Percentiles rank a stretch among this genome's conserved stretches.
Evolutionary conservation across 352 stramenopile genomes (phyloP).

Genomic region (Halophytophthora polymorphica): DNA sequence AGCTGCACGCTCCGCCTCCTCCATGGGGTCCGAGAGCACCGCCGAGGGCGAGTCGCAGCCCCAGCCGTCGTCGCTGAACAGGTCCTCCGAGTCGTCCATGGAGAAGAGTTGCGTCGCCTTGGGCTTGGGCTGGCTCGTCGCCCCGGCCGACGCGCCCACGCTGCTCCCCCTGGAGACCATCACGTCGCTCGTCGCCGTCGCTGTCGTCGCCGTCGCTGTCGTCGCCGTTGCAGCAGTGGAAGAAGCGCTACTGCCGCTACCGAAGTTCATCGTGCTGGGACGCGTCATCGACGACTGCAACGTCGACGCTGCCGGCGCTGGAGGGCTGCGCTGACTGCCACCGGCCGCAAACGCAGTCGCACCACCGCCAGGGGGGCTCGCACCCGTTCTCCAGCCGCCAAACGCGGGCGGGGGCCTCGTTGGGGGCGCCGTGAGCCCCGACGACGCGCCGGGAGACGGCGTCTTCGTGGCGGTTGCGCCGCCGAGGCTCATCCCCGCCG

Average conservation of each 20-base stretch:
- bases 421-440: conserved; percentile 10
- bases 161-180: neutral
- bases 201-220: conserved; percentile 1
- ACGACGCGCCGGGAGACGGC: too few relatives aligned
- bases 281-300: conserved; percentile 6
- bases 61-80: conserved; percentile 74
- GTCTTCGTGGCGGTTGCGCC: neutral
- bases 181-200: conserved; percentile 1
- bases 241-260: neutral
- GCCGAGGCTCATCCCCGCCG: neutral
- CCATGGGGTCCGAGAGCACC: conserved; percentile 47
- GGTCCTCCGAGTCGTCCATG: conserved; percentile 68
- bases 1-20: conserved; percentile 14
- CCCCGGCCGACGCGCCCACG: neutral
- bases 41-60: conserved; percentile 65
- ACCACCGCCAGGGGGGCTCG: neutral
- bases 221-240: conserved; percentile 1
- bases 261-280: neutral
- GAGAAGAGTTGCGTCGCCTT: conserved; percentile 61
- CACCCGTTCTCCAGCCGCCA: neutral
- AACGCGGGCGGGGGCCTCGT: neutral
- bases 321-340: neutral
- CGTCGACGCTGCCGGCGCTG: neutral
- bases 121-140: conserved; percentile 12
- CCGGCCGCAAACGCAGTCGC: too few relatives aligned